Evolutionary conservation across 1,284 basidiomycete species (phyloP).

Genomic region (Trametes sp.): DNA sequence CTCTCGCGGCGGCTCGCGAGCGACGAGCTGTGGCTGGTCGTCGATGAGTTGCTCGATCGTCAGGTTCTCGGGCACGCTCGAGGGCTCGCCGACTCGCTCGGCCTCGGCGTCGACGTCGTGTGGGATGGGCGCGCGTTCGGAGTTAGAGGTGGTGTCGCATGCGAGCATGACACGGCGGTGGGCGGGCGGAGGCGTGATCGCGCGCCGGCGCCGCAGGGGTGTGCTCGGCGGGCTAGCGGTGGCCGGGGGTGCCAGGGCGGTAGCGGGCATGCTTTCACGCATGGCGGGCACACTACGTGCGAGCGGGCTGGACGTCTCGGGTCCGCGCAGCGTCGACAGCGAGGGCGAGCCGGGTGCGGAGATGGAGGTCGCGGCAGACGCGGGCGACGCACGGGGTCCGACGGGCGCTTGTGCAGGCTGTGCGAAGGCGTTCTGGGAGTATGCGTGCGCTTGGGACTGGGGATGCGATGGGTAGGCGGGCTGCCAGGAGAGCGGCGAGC

Average conservation of each 20-base stretch:
- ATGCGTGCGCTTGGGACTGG: background rate
- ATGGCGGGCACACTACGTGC: slow-evolving; percentile 17
- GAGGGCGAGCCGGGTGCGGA: background rate
- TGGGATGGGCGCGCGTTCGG: too few species aligned
- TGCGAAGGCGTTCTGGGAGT: background rate
- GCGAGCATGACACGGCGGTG: slow-evolving; percentile 22
- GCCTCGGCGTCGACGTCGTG: background rate
- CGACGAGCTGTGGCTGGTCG: too few species aligned
- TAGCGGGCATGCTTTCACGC: background rate
- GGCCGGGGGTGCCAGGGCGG: background rate
- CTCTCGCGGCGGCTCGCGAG: slow-evolving; percentile 2
- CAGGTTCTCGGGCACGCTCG: slow-evolving; percentile 7
- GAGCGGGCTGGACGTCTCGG: background rate
- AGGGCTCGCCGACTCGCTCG: slow-evolving; percentile 4
- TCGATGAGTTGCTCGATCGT: slow-evolving; percentile 27
- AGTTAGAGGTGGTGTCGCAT: slow-evolving; percentile 7
- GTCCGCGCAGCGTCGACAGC: background rate
- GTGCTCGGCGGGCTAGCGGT: background rate
- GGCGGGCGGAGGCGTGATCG: slow-evolving; percentile 23
- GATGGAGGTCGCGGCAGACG: background rate
- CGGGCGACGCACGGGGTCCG: slow-evolving; percentile 10
- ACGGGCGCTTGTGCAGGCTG: background rate
- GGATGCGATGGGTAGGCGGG: background rate
- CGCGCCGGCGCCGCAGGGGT: slow-evolving; percentile 23
- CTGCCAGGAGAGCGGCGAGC: slow-evolving; percentile 24